Conservation (phyloP, 2,329 filamentous ascomycete genomes). For the Gaeumannomyces tritici region DNA sequence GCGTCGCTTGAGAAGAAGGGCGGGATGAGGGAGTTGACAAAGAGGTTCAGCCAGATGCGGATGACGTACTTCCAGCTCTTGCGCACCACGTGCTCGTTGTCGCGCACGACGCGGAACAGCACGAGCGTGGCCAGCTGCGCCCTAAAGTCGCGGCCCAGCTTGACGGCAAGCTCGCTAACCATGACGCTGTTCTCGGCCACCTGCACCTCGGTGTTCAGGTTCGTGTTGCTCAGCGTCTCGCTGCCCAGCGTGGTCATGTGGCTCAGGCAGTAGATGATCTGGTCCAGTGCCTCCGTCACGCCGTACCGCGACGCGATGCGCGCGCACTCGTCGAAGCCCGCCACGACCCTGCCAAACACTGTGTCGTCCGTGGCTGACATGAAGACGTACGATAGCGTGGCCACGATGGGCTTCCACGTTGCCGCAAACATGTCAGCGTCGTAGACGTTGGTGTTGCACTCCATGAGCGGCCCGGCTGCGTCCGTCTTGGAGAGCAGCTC, state of each 20-base stretch:
- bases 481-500: constrained; percentile 82
- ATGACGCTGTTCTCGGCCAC: constrained; percentile 87
- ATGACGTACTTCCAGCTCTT: constrained; percentile 78
- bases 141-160: constrained; percentile 86
- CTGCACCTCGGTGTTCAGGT: constrained; percentile 91
- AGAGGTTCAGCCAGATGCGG: constrained; percentile 89
- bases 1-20: constrained; percentile 60
- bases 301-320: constrained; percentile 81
- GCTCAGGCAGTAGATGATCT: constrained; percentile 82
- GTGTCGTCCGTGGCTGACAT: constrained; percentile 97
- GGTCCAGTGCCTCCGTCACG: constrained; percentile 79
- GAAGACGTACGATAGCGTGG: constrained; percentile 94
- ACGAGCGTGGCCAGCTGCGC: constrained; percentile 90
- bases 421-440: constrained; percentile 97
- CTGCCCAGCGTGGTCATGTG: constrained; percentile 83
- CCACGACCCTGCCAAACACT: constrained; percentile 87
- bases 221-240: constrained; percentile 67
- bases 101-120: constrained; percentile 84
- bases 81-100: constrained; percentile 68
- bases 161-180: constrained; percentile 96
- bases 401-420: constrained; percentile 91
- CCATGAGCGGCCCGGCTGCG: constrained; percentile 59
- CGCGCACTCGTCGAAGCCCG: constrained; percentile 92
- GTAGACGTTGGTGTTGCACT: constrained; percentile 88
- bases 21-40: constrained; percentile 87